phyloP scores from a whole-genome alignment of 345 rosid genomes.

The Populus alba region DNA sequence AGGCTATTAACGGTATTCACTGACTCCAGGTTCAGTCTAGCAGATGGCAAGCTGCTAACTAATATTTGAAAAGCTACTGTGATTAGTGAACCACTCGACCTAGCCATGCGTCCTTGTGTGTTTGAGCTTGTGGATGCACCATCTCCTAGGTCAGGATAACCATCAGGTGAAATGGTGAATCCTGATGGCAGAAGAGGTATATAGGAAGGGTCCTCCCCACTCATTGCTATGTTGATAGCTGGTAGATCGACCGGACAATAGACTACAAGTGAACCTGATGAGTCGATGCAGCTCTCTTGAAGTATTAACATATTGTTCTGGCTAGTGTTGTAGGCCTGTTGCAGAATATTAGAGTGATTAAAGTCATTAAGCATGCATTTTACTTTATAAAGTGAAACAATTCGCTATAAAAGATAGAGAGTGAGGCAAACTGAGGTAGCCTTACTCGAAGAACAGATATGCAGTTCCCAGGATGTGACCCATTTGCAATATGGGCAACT shows the following conservation, averaged over 20 bases:
- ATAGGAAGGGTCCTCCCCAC: conserved; percentile 85
- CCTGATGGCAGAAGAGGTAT: conserved; percentile 94
- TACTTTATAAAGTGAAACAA: background rate
- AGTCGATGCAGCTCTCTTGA: conserved; percentile 91
- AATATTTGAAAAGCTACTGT: conserved; percentile 93
- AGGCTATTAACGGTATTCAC: conserved; percentile 89
- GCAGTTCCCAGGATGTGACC: conserved; percentile 89
- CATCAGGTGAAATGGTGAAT: conserved; percentile 73
- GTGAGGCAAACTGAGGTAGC: background rate
- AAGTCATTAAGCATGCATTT: background rate
- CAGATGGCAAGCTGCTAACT: conserved; percentile 82
- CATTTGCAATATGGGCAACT: conserved; percentile 89
- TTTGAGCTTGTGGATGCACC: conserved; percentile 73
- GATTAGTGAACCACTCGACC: conserved; percentile 65
- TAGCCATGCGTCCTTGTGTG: conserved; percentile 24
- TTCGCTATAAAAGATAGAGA: background rate
- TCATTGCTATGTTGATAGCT: conserved; percentile 83
- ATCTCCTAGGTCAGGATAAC: conserved; percentile 44
- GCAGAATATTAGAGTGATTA: background rate
- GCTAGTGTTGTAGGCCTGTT: conserved; percentile 67
- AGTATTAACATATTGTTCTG: conserved; percentile 90
- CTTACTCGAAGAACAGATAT: conserved; percentile 89
- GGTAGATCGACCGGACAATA: conserved; percentile 87
- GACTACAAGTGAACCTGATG: conserved; percentile 75
- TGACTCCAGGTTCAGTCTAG: conserved; percentile 88